These are phyloP conservation scores for Saccharomyces hybrid DNA, from an alignment of 1,139 yeast species.

Conservation along the genomic window DNA sequence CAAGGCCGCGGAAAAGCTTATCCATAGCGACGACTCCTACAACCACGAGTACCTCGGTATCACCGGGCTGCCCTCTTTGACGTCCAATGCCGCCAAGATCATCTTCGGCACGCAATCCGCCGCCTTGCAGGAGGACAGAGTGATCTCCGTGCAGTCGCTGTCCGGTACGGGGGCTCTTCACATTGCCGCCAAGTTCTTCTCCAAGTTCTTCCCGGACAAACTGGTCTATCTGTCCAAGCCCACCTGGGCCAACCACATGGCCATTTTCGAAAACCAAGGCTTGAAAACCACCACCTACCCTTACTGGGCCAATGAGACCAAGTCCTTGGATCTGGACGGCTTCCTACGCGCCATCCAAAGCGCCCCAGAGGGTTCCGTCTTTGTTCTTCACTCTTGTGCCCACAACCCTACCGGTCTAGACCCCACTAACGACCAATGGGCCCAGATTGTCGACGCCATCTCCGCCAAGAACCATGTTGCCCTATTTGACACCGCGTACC, in stretches of 20 bases:
- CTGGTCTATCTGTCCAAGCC: conserved; percentile 76
- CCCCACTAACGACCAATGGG: conserved; percentile 84
- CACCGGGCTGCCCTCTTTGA: conserved; percentile 66
- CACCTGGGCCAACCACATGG: conserved; percentile 94
- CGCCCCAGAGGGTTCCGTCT: conserved; percentile 75
- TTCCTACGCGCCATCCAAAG: conserved; percentile 54
- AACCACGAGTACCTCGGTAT: conserved; percentile 95
- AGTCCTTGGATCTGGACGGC: conserved; percentile 61
- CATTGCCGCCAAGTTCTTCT: conserved; percentile 68
- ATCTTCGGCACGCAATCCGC: conserved; percentile 62
- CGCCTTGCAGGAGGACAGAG: conserved; percentile 46
- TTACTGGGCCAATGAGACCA: conserved; percentile 64
- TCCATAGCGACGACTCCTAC: conserved; percentile 50
- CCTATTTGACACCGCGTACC: conserved; percentile 91
- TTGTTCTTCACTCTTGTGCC: conserved; percentile 90
- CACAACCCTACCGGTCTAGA: conserved; percentile 98
- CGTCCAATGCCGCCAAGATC: conserved; percentile 67
- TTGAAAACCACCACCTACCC: conserved; percentile 63
- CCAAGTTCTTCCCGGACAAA: conserved; percentile 39
- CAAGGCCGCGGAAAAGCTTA: conserved; percentile 54
- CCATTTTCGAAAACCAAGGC: conserved; percentile 66
- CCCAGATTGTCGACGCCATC: conserved; percentile 54
- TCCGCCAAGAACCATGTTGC: conserved; percentile 65
- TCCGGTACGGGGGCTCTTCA: conserved; percentile 97
- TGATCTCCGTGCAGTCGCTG: conserved; percentile 75